These are phyloP conservation scores for Geranomyces variabilis DNA, from an alignment of 192 early-diverging fungal species.

Conservation along the genomic window DNA sequence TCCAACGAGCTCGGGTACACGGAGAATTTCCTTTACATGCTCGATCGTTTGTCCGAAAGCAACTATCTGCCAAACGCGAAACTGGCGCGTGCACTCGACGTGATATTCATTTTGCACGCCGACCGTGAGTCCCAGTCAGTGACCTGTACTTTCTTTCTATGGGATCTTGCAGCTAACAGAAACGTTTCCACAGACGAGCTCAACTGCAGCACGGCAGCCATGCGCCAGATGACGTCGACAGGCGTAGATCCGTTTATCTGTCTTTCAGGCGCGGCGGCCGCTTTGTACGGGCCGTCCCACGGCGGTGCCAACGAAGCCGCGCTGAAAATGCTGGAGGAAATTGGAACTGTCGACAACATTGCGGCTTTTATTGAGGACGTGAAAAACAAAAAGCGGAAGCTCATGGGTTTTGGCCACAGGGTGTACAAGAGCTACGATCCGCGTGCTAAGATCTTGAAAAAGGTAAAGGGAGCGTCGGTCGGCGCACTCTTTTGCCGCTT, in stretches of 20 bases:
- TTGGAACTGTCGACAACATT: constrained; percentile 61
- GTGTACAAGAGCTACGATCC: constrained; percentile 73
- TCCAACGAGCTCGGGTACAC: constrained; percentile 58
- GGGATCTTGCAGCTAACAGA: not conserved
- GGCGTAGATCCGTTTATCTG: constrained; percentile 56
- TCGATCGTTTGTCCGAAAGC: constrained; percentile 63
- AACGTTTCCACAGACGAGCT: constrained; percentile 14
- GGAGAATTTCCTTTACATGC: constrained; percentile 73
- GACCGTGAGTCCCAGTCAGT: constrained; percentile 35
- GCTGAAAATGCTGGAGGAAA: constrained; percentile 44
- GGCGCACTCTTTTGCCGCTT: not conserved
- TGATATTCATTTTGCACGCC: constrained; percentile 73
- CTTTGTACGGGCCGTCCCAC: constrained; percentile 67
- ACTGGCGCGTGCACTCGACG: constrained; percentile 64
- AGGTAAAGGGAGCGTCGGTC: constrained; percentile 30
- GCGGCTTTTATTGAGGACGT: constrained; percentile 63
- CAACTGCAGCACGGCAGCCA: constrained; percentile 56
- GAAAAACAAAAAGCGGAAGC: constrained; percentile 56
- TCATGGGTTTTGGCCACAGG: constrained; percentile 61
- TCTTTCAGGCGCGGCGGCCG: constrained; percentile 53
- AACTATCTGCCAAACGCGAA: constrained; percentile 63
- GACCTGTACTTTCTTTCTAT: not conserved
- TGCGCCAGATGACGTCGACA: constrained; percentile 66
- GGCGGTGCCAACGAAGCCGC: constrained; percentile 64
- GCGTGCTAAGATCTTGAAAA: constrained; percentile 63